Evolutionary conservation across 1,139 yeast genomes (phyloP).

Genomic region (Casaregolazyma suthepensis): DNA sequence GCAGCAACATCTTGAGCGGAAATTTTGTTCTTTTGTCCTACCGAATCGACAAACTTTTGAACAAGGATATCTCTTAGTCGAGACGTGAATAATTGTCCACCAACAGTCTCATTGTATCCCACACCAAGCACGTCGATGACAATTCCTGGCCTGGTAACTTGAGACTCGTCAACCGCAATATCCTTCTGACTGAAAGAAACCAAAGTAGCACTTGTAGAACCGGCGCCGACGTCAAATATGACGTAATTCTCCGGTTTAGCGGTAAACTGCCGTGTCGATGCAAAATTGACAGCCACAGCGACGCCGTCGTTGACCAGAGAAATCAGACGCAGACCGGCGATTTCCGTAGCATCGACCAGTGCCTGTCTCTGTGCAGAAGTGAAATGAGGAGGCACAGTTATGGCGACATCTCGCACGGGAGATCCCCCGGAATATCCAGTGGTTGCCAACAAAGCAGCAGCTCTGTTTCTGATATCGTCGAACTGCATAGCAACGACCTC

Average conservation of each 20-base stretch:
- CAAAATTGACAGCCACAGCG: slow-evolving; percentile 79
- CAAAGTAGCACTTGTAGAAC: slow-evolving; percentile 80
- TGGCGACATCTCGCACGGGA: slow-evolving; percentile 55
- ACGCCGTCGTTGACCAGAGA: slow-evolving; percentile 83
- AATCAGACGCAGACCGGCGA: slow-evolving; percentile 62
- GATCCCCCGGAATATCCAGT: slow-evolving; percentile 28
- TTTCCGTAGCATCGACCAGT: slow-evolving; percentile 61
- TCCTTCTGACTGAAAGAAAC: slow-evolving; percentile 51
- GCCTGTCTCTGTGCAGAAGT: slow-evolving; percentile 63
- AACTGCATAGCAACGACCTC: slow-evolving; percentile 83
- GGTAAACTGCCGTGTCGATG: slow-evolving; percentile 41
- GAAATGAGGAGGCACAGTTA: slow-evolving; percentile 74
- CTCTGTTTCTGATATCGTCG: slow-evolving; percentile 59
- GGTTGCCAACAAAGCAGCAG: slow-evolving; percentile 41
- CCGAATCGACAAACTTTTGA: slow-evolving; percentile 42
- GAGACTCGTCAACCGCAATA: slow-evolving; percentile 36
- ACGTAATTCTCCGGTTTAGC: slow-evolving; percentile 54
- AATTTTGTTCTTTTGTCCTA: slow-evolving; percentile 22
- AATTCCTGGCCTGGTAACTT: slow-evolving; percentile 29
- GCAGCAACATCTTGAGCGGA: slow-evolving; percentile 20
- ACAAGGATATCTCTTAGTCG: slow-evolving; percentile 56
- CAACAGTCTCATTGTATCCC: slow-evolving; percentile 58
- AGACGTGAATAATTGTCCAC: slow-evolving; percentile 71
- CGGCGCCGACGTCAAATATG: slow-evolving; percentile 90
- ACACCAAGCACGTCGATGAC: slow-evolving; percentile 63